A percentile compares a stretch with the other conserved stretches of the same genome.
Conservation (phyloP, 202 grass and related monocot species). For the Dendrocalamus latiflorus region DNA sequence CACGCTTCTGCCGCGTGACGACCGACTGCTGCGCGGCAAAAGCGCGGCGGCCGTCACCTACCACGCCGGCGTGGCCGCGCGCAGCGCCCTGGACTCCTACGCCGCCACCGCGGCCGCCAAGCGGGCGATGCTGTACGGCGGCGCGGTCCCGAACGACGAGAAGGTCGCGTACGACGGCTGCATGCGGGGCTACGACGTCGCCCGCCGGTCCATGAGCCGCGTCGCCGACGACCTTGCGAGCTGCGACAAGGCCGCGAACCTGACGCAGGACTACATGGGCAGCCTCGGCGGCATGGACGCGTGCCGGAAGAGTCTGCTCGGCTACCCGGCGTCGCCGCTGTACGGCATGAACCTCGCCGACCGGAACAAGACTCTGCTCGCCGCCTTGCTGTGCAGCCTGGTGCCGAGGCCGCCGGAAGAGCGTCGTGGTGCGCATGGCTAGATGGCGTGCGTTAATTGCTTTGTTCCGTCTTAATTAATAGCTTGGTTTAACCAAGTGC, state of each 20-base stretch:
- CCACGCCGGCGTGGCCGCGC: background rate
- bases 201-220: constrained; percentile 3
- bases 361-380: constrained; percentile 34
- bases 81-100: constrained; percentile 6
- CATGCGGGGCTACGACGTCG: constrained; percentile 14
- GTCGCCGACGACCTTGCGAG: constrained; percentile 17
- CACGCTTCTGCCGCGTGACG: background rate
- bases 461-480: background rate
- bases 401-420: background rate
- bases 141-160: background rate
- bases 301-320: background rate
- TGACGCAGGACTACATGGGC: background rate
- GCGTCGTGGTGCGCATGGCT: background rate
- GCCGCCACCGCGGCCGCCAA: background rate
- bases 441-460: background rate
- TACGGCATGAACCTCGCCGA: constrained; percentile 22
- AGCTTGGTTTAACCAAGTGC: background rate
- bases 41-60: background rate
- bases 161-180: constrained; percentile 18
- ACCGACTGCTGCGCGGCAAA: background rate
- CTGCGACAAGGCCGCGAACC: background rate
- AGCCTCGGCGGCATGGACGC: constrained; percentile 27
- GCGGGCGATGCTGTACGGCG: constrained; percentile 2
- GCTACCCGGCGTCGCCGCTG: constrained; percentile 14
- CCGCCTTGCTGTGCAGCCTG: constrained; percentile 26